Conservation (phyloP, 768 basidiomycete species). For the Lactifluus subvellereus region DNA sequence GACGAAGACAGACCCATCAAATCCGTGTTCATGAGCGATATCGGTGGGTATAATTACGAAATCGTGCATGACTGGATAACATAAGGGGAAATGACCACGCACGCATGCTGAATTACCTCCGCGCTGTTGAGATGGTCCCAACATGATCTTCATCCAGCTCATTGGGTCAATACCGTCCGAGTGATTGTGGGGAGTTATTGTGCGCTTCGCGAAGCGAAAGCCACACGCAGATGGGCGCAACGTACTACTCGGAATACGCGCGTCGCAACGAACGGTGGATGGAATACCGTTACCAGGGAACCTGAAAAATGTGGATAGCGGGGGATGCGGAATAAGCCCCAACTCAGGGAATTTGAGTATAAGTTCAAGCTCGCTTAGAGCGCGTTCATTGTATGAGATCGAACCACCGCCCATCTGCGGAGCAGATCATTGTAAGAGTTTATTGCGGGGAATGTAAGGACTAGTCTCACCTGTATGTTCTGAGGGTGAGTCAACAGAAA, state of each 20-base stretch:
- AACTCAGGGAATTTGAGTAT: not conserved
- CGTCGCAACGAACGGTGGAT: constrained; percentile 13
- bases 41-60: constrained; percentile 1
- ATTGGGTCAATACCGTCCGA: constrained; percentile 1
- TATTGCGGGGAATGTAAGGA: too few species aligned
- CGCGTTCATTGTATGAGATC: too few species aligned
- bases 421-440: too few species aligned
- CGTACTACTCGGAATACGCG: constrained; percentile 10
- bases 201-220: not conserved
- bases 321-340: constrained; percentile 6
- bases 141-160: constrained; percentile 5
- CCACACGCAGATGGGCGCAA: constrained; percentile 6
- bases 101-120: not conserved
- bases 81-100: not conserved
- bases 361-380: not conserved
- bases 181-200: constrained; percentile 3
- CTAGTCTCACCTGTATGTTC: too few species aligned
- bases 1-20: not conserved
- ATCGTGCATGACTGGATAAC: constrained; percentile 9
- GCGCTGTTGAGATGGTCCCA: not conserved
- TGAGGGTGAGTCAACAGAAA: too few species aligned
- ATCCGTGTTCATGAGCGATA: not conserved
- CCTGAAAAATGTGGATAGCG: constrained; percentile 14
- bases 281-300: constrained; percentile 3
- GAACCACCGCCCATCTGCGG: too few species aligned